Conservation (phyloP, 495 filamentous ascomycete genomes). For the Aspergillus avenaceus region DNA sequence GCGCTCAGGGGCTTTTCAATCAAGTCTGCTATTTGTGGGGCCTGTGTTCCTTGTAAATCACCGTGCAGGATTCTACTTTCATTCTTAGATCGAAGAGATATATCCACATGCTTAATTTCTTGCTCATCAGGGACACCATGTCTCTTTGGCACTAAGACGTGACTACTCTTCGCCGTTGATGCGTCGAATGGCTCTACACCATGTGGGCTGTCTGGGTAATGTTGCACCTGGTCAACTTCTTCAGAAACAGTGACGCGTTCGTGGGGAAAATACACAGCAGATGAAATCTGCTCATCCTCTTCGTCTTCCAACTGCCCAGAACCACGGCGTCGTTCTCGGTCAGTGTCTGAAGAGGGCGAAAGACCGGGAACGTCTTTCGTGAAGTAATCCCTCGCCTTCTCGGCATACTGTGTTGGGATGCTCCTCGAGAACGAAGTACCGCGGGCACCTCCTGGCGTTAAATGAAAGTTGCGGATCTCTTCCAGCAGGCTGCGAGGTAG, state of each 20-base stretch:
- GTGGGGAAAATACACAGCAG: constrained; percentile 90
- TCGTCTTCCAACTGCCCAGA: constrained; percentile 62
- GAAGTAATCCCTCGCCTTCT: constrained; percentile 31
- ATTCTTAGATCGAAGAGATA: constrained; percentile 57
- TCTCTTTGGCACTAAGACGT: constrained; percentile 30
- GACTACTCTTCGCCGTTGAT: constrained; percentile 29
- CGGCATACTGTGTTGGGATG: constrained; percentile 44
- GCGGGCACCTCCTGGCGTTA: constrained; percentile 50
- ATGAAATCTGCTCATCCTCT: constrained; percentile 92
- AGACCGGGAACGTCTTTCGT: constrained; percentile 18
- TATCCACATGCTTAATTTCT: constrained; percentile 51
- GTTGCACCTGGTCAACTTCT: constrained; percentile 35
- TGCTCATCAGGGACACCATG: constrained; percentile 28
- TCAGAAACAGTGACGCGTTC: constrained; percentile 50
- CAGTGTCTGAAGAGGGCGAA: constrained; percentile 21
- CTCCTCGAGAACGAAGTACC: constrained; percentile 53
- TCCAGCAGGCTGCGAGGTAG: constrained; percentile 52
- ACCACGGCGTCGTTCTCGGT: constrained; percentile 31
- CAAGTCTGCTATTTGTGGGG: constrained; percentile 26
- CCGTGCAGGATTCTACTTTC: constrained; percentile 58
- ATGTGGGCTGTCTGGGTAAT: constrained; percentile 42
- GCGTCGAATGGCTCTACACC: constrained; percentile 29
- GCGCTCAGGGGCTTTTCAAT: constrained; percentile 31
- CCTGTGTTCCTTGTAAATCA: constrained; percentile 44
- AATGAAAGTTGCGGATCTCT: constrained; percentile 58